Evolutionary conservation across 2,329 filamentous ascomycete genomes (phyloP), one percentile per base, ranked within the genome.

Genomic region (Mycogone perniciosa): DNA sequence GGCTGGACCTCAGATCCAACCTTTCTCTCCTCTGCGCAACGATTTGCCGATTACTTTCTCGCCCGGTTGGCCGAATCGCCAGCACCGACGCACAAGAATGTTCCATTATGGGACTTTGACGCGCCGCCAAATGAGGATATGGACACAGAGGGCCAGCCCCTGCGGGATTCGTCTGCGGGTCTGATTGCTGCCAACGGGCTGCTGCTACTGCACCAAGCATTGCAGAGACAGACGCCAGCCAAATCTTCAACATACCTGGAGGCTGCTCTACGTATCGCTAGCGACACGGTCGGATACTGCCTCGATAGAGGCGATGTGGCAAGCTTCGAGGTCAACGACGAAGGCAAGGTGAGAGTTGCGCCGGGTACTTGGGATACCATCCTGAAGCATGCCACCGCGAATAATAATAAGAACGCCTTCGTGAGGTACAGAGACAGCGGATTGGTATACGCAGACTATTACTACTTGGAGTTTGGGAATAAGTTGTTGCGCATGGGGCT

Each of bases 381-480:
- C 10, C 48, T 70, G 33, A 64, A 63, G 48, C 56, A 62, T 40
- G 62, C 59, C 5, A 70, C 67, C 1, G 67, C 65, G 2, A 69
- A 69, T 33, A 59, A 65, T 46, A 68, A 70, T 39, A 59, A 54
- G 2, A 56, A 44, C 4, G 51, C 51, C 2, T 10, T 45, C 7
- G 34, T 56, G 51, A 50, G 64, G 31, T 67, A 65, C 33, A 62
- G 63, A 54, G 61, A 70, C 8, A 67, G 71, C 52, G 74, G 74
- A 0, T 50, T 77, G 7, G 74, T 77, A 2, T 77, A 76, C 61
- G 74, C 67, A 0, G 74, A 76, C 54, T 77, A 77, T 53, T 77
- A 71, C 53, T 59, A 76, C 11, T 58, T 76, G 4, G 71, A 74
- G 50, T 71, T 74, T 55, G 72, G 72, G 3, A 75, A 75, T 50